These are phyloP conservation scores for Prunus padus DNA, from an alignment of 306 rosid species.

Conservation along the genomic window DNA sequence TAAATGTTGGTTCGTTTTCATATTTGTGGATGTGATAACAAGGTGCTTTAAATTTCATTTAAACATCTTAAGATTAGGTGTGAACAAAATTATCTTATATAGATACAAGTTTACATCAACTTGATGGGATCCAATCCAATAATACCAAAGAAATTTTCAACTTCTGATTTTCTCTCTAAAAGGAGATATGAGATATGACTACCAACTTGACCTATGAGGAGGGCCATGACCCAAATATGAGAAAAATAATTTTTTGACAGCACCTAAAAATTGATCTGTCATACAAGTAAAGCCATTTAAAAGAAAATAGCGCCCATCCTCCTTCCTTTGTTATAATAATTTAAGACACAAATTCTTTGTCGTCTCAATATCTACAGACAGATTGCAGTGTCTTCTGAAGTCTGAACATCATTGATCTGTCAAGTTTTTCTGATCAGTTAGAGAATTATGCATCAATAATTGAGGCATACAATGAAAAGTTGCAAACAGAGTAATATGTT, in stretches of 20 bases:
- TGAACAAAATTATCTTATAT: constrained; percentile 16
- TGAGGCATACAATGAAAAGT: neutral
- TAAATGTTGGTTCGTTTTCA: neutral
- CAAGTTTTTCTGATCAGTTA: neutral
- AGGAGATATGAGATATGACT: neutral
- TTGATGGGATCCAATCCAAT: neutral
- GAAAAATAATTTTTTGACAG: neutral
- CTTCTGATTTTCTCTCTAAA: neutral
- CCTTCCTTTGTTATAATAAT: neutral
- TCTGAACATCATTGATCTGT: constrained; percentile 10
- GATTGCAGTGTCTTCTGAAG: neutral
- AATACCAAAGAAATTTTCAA: neutral
- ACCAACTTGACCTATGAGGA: neutral
- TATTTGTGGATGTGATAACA: constrained; percentile 17
- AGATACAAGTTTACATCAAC: neutral
- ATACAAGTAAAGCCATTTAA: neutral
- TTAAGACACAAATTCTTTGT: neutral
- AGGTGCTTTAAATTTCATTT: constrained; percentile 1
- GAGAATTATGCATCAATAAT: constrained; percentile 10
- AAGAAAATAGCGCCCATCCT: neutral
- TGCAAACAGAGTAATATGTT: neutral
- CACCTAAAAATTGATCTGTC: neutral
- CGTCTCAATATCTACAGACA: neutral
- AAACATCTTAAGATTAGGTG: neutral
- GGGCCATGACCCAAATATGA: too few relatives aligned